Conservation (phyloP, 257 asterid species). For the Salvia rosmarinus region DNA sequence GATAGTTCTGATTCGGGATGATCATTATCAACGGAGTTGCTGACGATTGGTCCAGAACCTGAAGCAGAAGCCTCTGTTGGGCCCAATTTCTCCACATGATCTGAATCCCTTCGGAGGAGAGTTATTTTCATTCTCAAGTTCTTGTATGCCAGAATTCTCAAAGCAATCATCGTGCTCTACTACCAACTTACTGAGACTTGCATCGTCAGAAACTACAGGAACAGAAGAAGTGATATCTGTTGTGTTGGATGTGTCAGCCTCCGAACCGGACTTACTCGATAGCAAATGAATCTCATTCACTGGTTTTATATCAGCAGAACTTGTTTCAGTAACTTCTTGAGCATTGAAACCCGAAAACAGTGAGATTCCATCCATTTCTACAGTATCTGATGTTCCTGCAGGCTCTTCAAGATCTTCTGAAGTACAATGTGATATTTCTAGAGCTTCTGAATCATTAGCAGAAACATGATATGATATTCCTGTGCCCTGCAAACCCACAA, state of each 20-base stretch:
- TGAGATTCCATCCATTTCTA: conserved; percentile 31
- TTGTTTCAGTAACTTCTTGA: conserved; percentile 36
- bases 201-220: conserved; percentile 39
- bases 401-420: conserved; percentile 44
- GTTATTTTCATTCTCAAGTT: conserved; percentile 38
- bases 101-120: conserved; percentile 39
- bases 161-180: conserved; percentile 41
- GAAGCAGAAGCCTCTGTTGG: conserved; percentile 40
- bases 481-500: conserved; percentile 28
- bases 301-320: conserved; percentile 34
- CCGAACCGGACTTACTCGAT: conserved; percentile 34
- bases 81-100: conserved; percentile 41
- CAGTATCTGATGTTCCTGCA: conserved; percentile 33
- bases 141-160: conserved; percentile 45
- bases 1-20: conserved; percentile 42
- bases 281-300: conserved; percentile 34
- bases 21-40: conserved; percentile 34
- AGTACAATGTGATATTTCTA: conserved; percentile 35
- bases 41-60: conserved; percentile 31
- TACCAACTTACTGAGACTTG: conserved; percentile 34
- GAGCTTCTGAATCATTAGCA: conserved; percentile 35
- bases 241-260: conserved; percentile 36
- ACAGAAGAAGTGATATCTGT: conserved; percentile 35
- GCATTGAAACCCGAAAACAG: conserved; percentile 25
- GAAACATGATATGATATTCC: conserved; percentile 30